phyloP scores from a whole-genome alignment of 176 grass and related monocot species.

The Themeda triandra region DNA sequence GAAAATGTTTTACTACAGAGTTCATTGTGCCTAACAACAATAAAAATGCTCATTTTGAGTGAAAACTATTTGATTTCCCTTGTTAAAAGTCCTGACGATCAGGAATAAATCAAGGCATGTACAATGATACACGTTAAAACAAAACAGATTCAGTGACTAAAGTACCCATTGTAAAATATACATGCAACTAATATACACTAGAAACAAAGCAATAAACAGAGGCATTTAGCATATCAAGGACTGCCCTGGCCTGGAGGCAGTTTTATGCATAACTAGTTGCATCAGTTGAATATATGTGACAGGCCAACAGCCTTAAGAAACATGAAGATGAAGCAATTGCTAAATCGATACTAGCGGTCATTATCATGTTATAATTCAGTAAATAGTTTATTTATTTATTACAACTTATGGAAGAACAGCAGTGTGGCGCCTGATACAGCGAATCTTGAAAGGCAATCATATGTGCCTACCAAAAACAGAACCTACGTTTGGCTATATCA shows the following conservation, averaged over 20 bases:
- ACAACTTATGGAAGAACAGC: background rate
- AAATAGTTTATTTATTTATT: background rate
- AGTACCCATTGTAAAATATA: background rate
- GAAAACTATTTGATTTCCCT: background rate
- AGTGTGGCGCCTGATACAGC: background rate
- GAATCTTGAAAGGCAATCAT: conserved; percentile 1
- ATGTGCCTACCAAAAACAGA: background rate
- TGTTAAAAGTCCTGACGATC: background rate
- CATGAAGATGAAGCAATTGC: background rate
- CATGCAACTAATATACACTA: background rate
- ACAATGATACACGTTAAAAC: background rate
- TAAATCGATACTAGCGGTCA: background rate
- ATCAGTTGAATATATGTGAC: background rate
- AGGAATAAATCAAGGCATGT: background rate
- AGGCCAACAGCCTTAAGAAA: background rate
- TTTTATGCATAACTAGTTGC: background rate
- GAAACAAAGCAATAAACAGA: background rate
- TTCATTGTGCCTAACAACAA: background rate
- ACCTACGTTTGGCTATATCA: conserved; percentile 70
- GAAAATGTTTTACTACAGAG: background rate
- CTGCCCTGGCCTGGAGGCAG: background rate
- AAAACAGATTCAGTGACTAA: background rate
- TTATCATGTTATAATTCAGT: background rate
- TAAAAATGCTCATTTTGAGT: background rate
- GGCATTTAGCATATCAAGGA: background rate